phyloP scores from a whole-genome alignment of 2,329 filamentous ascomycete genomes.

The Neonectria coccinea region DNA sequence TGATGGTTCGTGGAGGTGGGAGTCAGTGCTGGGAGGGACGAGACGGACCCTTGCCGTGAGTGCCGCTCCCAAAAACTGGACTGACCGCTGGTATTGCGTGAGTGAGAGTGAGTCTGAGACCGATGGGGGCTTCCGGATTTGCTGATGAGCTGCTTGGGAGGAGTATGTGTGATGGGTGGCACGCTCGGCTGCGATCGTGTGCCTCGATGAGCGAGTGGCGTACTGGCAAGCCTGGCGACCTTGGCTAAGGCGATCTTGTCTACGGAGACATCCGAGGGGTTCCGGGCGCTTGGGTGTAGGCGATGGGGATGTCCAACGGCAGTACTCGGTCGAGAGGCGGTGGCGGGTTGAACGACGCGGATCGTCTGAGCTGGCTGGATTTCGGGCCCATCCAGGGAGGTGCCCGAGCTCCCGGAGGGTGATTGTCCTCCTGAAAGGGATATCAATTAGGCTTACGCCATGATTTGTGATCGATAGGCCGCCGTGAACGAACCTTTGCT shows the following conservation, averaged over 20 bases:
- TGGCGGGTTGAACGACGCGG: conserved; percentile 7
- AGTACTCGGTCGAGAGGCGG: conserved; percentile 6
- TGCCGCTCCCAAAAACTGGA: conserved; percentile 24
- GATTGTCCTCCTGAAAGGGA: conserved; percentile 32
- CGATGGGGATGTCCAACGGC: conserved; percentile 20
- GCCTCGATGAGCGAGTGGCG: conserved; percentile 34
- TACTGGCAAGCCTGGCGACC: conserved; percentile 27
- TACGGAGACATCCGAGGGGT: conserved; percentile 46
- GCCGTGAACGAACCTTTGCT: conserved; percentile 51
- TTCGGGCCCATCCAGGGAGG: conserved; percentile 56
- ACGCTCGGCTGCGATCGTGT: conserved; percentile 43
- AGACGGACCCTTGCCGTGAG: conserved; percentile 38
- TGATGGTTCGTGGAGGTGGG: conserved; percentile 27
- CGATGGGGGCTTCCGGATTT: conserved; percentile 9
- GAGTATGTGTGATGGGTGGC: conserved; percentile 9
- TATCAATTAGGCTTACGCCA: conserved; percentile 29
- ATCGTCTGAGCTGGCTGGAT: conserved; percentile 1
- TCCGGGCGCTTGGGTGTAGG: conserved; percentile 28
- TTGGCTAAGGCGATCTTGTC: conserved; percentile 37
- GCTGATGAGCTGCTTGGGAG: conserved; percentile 13
- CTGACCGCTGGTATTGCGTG: conserved; percentile 12
- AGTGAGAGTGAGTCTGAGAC: conserved; percentile 11
- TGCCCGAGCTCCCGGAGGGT: conserved; percentile 52
- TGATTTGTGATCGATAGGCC: conserved; percentile 31
- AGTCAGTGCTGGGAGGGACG: conserved; percentile 38